A percentile compares a stretch with the other conserved stretches of the same genome.
phyloP scores from a whole-genome alignment of 306 rosid species.

The Prunus padus region DNA sequence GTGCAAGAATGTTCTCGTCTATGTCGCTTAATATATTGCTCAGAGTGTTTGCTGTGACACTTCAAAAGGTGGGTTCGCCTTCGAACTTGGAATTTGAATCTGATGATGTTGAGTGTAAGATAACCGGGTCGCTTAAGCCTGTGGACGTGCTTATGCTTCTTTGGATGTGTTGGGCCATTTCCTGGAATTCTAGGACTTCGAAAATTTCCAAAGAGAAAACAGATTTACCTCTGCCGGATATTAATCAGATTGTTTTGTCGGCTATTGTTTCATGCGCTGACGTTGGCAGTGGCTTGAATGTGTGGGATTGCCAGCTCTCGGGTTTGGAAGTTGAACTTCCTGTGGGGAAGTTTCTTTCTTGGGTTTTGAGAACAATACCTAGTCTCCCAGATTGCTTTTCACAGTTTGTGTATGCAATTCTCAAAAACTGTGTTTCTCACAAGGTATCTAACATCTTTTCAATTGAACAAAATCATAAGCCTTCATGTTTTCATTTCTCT shows the following conservation, averaged over 20 bases:
- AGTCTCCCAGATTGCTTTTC: constrained; percentile 64
- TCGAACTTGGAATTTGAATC: constrained; percentile 57
- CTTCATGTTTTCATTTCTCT: constrained; percentile 6
- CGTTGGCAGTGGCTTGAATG: constrained; percentile 41
- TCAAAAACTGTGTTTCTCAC: constrained; percentile 34
- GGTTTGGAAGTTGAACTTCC: constrained; percentile 63
- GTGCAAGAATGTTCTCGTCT: constrained; percentile 62
- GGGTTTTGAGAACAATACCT: constrained; percentile 69
- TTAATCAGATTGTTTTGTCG: constrained; percentile 61
- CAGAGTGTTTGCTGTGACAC: constrained; percentile 42
- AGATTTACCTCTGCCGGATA: constrained; percentile 50
- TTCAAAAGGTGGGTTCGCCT: constrained; percentile 32
- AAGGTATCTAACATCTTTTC: constrained; percentile 46
- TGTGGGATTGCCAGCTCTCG: constrained; percentile 55
- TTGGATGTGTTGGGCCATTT: constrained; percentile 73
- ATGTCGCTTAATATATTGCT: constrained; percentile 46
- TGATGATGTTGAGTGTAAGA: constrained; percentile 59
- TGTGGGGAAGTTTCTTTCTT: constrained; percentile 61
- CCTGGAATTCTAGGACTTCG: constrained; percentile 48
- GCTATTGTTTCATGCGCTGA: constrained; percentile 50
- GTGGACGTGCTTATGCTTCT: constrained; percentile 57
- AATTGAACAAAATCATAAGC: neutral
- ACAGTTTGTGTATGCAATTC: constrained; percentile 56
- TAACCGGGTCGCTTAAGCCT: constrained; percentile 58
- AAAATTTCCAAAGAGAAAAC: constrained; percentile 28